These are phyloP conservation scores for Emericellopsis atlantica DNA, from an alignment of 2,329 filamentous ascomycete genomes.

Conservation along the genomic window DNA sequence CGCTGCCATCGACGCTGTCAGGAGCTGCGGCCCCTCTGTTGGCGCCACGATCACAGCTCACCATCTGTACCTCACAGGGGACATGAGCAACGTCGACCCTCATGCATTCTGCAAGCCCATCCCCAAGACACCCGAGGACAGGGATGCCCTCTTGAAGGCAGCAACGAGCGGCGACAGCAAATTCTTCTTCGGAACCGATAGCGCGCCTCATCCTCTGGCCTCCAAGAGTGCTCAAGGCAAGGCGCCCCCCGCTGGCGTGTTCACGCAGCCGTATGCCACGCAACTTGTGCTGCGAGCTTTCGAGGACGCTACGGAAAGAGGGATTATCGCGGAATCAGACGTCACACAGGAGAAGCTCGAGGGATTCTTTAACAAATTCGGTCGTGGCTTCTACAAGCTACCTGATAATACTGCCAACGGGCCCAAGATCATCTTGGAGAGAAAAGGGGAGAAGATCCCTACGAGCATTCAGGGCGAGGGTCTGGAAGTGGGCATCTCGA, in stretches of 20 bases:
- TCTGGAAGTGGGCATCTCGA: conserved; percentile 30
- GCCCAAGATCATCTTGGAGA: conserved; percentile 22
- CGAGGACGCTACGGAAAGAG: conserved; percentile 45
- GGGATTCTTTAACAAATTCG: conserved; percentile 39
- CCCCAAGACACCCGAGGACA: conserved; percentile 59
- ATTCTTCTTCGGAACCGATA: conserved; percentile 61
- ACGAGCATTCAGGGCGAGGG: conserved; percentile 23
- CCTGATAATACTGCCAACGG: conserved; percentile 10
- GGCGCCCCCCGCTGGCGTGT: conserved; percentile 59
- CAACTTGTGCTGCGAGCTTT: conserved; percentile 50
- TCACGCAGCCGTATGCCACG: conserved; percentile 62
- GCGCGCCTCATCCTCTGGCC: conserved; percentile 49
- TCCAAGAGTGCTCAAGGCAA: conserved; percentile 34
- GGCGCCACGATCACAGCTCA: conserved; percentile 76
- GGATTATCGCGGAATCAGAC: conserved; percentile 35
- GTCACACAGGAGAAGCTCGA: conserved; percentile 41
- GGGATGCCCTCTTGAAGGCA: conserved; percentile 58
- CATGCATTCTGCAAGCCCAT: conserved; percentile 65
- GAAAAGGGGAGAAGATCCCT: conserved; percentile 25
- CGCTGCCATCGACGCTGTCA: conserved; percentile 67
- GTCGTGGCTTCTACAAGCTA: conserved; percentile 39
- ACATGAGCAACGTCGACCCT: conserved; percentile 50
- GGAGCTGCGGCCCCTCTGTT: conserved; percentile 64
- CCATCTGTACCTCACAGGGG: conserved; percentile 68
- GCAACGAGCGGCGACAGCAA: conserved; percentile 45